Evolutionary conservation across 148 eudicot species (phyloP).

Genomic region (Linanthus parryae): DNA sequence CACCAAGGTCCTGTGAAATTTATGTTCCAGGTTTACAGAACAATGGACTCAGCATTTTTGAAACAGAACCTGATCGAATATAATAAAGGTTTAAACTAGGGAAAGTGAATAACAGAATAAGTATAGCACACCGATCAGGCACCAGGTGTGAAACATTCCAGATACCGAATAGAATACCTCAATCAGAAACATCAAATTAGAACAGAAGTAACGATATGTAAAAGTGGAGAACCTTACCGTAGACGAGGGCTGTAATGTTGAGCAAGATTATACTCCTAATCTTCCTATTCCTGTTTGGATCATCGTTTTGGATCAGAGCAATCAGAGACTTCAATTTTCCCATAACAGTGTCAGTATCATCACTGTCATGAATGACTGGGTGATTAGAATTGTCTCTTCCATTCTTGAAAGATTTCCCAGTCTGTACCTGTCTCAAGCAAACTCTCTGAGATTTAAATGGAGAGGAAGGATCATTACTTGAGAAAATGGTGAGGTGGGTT

Average conservation of each 20-base stretch:
- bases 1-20: no score
- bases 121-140: no score
- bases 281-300: slow-evolving; percentile 12
- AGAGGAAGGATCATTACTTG: neutral
- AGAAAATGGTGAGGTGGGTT: slow-evolving; percentile 9
- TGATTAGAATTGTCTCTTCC: neutral
- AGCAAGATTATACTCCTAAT: slow-evolving; percentile 53
- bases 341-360: neutral
- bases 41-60: no score
- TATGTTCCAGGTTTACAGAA: no score
- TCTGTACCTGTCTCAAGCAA: neutral
- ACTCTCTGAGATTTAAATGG: neutral
- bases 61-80: no score
- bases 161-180: no score
- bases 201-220: no score
- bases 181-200: no score
- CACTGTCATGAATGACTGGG: neutral
- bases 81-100: no score
- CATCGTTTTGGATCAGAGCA: neutral
- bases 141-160: no score
- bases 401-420: slow-evolving; percentile 3
- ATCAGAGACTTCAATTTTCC: neutral
- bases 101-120: no score
- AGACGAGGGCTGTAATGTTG: slow-evolving; percentile 42
- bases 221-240: slow-evolving; percentile 20